These are phyloP conservation scores for Huntiella bhutanensis DNA, from an alignment of 2,329 filamentous ascomycete species.

Conservation along the genomic window DNA sequence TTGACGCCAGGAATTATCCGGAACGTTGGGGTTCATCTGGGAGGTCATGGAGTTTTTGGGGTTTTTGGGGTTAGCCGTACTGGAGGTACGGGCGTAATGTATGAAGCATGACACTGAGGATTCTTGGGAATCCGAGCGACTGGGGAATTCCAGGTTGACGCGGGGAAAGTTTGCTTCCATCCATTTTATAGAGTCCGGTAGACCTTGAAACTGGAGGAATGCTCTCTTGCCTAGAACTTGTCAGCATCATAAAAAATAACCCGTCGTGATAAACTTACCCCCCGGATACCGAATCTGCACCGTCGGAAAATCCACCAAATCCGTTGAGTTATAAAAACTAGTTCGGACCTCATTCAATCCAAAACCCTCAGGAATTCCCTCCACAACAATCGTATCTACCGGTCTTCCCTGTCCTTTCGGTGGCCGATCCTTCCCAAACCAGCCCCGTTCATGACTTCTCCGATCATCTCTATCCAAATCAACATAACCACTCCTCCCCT, in stretches of 20 bases:
- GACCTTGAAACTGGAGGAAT: constrained; percentile 24
- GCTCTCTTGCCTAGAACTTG: constrained; percentile 21
- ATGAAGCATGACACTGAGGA: constrained; percentile 21
- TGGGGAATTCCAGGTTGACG: constrained; percentile 19
- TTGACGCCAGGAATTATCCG: constrained; percentile 16
- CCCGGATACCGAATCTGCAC: constrained; percentile 6
- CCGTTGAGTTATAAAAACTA: constrained; percentile 6
- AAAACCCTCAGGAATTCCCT: constrained; percentile 26
- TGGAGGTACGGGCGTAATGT: constrained; percentile 22
- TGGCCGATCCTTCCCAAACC: constrained; percentile 18
- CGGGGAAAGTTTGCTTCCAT: constrained; percentile 25
- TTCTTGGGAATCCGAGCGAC: constrained; percentile 22
- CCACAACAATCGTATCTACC: constrained; percentile 34
- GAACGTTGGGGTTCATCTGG: neutral
- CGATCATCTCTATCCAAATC: constrained; percentile 12
- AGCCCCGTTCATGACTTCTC: constrained; percentile 11
- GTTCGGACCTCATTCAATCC: constrained; percentile 4
- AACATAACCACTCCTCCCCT: constrained; percentile 4
- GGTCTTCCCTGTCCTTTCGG: constrained; percentile 22
- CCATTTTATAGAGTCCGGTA: constrained; percentile 23
- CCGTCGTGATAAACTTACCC: neutral
- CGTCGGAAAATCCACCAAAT: constrained; percentile 6
- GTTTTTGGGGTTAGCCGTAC: constrained; percentile 14
- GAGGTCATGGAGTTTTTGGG: neutral
- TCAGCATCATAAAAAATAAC: neutral